Evolutionary conservation across 495 filamentous ascomycete species (phyloP).

Genomic region (Geopyxis carbonaria): DNA sequence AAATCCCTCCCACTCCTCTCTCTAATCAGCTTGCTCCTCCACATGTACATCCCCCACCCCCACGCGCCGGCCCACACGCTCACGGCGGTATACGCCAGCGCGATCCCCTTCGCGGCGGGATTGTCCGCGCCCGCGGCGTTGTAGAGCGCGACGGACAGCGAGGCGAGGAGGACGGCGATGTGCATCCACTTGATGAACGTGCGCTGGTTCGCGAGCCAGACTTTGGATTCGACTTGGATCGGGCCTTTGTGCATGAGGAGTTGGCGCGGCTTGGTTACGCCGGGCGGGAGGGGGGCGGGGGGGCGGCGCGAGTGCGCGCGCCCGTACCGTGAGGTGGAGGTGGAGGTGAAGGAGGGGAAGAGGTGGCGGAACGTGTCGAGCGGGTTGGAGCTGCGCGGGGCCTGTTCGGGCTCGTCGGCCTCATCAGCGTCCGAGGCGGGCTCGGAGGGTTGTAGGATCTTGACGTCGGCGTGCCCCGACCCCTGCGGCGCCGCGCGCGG

Average conservation of each 20-base stretch:
- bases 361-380: constrained; percentile 34
- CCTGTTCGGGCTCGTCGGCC: neutral
- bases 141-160: constrained; percentile 66
- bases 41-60: constrained; percentile 72
- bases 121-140: constrained; percentile 65
- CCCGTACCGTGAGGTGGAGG: constrained; percentile 40
- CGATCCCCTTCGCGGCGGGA: constrained; percentile 51
- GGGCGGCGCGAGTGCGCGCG: constrained; percentile 14
- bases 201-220: constrained; percentile 95
- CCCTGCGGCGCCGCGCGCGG: constrained; percentile 9
- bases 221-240: constrained; percentile 83
- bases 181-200: constrained; percentile 98
- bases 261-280: constrained; percentile 60
- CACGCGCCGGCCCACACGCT: constrained; percentile 68
- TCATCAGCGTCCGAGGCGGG: constrained; percentile 6
- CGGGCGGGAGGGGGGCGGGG: constrained; percentile 46
- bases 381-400: constrained; percentile 13
- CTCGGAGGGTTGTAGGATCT: constrained; percentile 5
- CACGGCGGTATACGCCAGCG: constrained; percentile 63
- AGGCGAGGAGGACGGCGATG: constrained; percentile 68
- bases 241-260: constrained; percentile 91
- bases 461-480: constrained; percentile 3
- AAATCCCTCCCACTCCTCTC: constrained; percentile 79
- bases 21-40: constrained; percentile 58
- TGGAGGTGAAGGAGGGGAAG: constrained; percentile 57